Evolutionary conservation across 768 basidiomycete genomes (phyloP), one percentile per base, ranked within the genome.

Genomic region (Xerocomellus dryophilus): DNA sequence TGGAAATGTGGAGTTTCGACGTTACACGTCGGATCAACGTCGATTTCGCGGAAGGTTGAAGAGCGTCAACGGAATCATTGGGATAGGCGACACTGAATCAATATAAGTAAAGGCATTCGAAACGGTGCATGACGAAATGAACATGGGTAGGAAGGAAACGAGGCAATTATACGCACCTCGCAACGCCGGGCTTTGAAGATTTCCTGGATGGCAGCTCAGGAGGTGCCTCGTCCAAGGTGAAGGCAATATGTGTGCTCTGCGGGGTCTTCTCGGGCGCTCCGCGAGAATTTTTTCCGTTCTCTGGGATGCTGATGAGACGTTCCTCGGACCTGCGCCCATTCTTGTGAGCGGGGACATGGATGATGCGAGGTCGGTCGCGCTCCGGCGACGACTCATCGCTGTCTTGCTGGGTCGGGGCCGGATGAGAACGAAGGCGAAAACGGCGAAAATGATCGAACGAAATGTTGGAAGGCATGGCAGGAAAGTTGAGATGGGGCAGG

Each of bases 21-120:
- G 70, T 63, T 6, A 70, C 61, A 15, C 70, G 66, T 14, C 70
- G 70, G 48, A 70, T 54, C 46, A 71, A 54, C 0, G 58, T 61
- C 4, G 58, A 34, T 34, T 64, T 70, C 6, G 18, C 8, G 32
- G 43, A 7, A 7, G 51, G 52, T 15, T 43, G 35, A 1, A 38
- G 45, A 11, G 50, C 34, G 25, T 46, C 23, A n/a, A 42, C 27
- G 38, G 48, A 0, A 27, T 43, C 46, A 25, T 40, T 40, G 20
- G 21, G 35, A 36, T 9, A 27, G 9, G 32, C 3, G 12, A 43
- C 38, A 4, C 54, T 54, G 5, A 38, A 38, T 10, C 8, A 38
- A 15, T 14, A 34, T 15, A 31, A 31, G 31, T 11, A 14, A 32
- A 4, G 29, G 2, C 1, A 21, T 21, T 49, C 10, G 31, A 34